Percentiles rank a stretch among this genome's conserved stretches.
Conservation (phyloP, 129 eudicot genomes). For the Artemisia tridentata region DNA sequence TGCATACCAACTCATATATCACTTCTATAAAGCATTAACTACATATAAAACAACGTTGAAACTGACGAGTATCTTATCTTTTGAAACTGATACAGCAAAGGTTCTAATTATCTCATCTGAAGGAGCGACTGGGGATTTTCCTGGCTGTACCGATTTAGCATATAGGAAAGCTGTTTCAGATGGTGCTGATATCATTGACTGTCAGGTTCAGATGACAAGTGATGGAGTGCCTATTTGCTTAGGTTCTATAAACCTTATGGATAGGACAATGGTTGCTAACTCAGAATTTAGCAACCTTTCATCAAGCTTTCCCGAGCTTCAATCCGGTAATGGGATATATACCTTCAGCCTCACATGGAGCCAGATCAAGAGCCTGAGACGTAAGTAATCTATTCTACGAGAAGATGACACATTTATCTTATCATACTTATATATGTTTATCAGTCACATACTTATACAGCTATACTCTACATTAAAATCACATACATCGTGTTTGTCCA, state of each 20-base stretch:
- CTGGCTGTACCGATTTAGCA: slow-evolving; percentile 72
- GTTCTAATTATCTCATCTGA: slow-evolving; percentile 53
- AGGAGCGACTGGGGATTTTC: slow-evolving; percentile 89
- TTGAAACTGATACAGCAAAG: slow-evolving; percentile 40
- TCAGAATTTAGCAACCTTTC: slow-evolving; percentile 28
- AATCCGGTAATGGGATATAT: slow-evolving; percentile 45
- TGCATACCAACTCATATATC: no score
- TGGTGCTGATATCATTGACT: slow-evolving; percentile 78
- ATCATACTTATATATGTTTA: no score
- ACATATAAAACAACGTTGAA: neutral
- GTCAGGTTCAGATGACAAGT: slow-evolving; percentile 74
- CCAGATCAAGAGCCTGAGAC: slow-evolving; percentile 47
- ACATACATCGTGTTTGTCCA: no score
- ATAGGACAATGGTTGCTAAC: slow-evolving; percentile 47
- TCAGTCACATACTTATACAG: no score
- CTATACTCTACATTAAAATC: no score
- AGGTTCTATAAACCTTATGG: slow-evolving; percentile 63
- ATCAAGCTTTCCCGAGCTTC: slow-evolving; percentile 25
- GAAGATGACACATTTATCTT: no score
- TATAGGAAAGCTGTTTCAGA: slow-evolving; percentile 60
- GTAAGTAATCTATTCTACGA: no score
- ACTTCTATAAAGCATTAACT: neutral
- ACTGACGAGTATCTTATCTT: neutral
- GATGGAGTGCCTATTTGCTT: slow-evolving; percentile 72
- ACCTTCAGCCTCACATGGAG: slow-evolving; percentile 66